Percentiles rank a stretch among this genome's conserved stretches.
Evolutionary conservation across 2,329 filamentous ascomycete genomes (phyloP).

Genomic region (Colletotrichum tabaci): DNA sequence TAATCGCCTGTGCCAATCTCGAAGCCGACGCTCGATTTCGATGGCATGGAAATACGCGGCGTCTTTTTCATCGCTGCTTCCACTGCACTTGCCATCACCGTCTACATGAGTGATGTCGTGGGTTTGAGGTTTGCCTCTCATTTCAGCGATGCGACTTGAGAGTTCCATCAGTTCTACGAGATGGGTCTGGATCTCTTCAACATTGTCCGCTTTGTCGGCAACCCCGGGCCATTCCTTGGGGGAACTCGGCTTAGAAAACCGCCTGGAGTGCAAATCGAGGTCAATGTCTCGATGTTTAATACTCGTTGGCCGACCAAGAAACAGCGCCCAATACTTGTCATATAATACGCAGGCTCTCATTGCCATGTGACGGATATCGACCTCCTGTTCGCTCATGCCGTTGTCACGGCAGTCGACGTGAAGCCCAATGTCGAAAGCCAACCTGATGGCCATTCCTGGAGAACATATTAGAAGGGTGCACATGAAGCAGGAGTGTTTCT

Average conservation of each 20-base stretch:
- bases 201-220: slow-evolving; percentile 44
- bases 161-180: slow-evolving; percentile 70
- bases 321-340: slow-evolving; percentile 70
- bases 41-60: slow-evolving; percentile 66
- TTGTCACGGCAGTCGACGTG: slow-evolving; percentile 61
- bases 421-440: slow-evolving; percentile 64
- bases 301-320: slow-evolving; percentile 66
- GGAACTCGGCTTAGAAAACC: slow-evolving; percentile 60
- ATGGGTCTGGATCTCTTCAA: slow-evolving; percentile 63
- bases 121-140: slow-evolving; percentile 53
- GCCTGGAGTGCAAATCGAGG: slow-evolving; percentile 62
- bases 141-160: slow-evolving; percentile 66
- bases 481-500: slow-evolving; percentile 34
- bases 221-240: slow-evolving; percentile 51
- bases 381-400: slow-evolving; percentile 61
- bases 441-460: slow-evolving; percentile 59
- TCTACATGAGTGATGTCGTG: slow-evolving; percentile 50
- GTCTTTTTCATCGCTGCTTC: slow-evolving; percentile 56
- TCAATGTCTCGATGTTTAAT: slow-evolving; percentile 68
- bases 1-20: slow-evolving; percentile 67
- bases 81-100: slow-evolving; percentile 49
- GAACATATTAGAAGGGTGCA: slow-evolving; percentile 35
- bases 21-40: slow-evolving; percentile 66
- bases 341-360: slow-evolving; percentile 67
- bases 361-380: slow-evolving; percentile 64